Conservation (phyloP, 73 alveolate species). For the Stentor roeselii region DNA sequence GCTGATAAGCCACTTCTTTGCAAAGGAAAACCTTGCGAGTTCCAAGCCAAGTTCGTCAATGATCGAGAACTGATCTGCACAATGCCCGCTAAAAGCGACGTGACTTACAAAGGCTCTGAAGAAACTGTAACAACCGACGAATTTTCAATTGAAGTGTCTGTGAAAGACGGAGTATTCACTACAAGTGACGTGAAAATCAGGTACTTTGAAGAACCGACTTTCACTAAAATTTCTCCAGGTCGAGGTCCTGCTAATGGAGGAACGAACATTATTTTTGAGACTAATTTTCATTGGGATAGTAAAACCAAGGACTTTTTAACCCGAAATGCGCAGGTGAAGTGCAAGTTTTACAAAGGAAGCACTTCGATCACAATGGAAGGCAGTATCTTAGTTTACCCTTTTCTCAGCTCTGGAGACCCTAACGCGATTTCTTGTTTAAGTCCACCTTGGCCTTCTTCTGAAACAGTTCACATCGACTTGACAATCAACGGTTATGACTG, state of each 20-base stretch:
- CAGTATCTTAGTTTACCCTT: slow-evolving; percentile 65
- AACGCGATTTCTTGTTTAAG: slow-evolving; percentile 69
- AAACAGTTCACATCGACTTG: slow-evolving; percentile 56
- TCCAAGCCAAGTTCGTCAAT: slow-evolving; percentile 66
- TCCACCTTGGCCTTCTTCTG: slow-evolving; percentile 65
- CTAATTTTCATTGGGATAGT: slow-evolving; percentile 41
- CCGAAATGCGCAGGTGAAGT: slow-evolving; percentile 27
- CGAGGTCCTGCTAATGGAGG: slow-evolving; percentile 54
- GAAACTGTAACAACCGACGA: slow-evolving; percentile 60
- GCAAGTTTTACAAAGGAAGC: slow-evolving; percentile 47
- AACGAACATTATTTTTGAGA: slow-evolving; percentile 31
- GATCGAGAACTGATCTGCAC: slow-evolving; percentile 55
- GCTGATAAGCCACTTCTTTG: slow-evolving; percentile 51
- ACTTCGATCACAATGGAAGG: slow-evolving; percentile 28
- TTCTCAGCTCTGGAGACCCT: slow-evolving; percentile 54
- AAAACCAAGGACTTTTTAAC: slow-evolving; percentile 33
- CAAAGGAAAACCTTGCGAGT: slow-evolving; percentile 55
- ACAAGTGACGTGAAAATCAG: slow-evolving; percentile 63
- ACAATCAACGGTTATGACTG: slow-evolving; percentile 82
- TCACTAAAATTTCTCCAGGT: slow-evolving; percentile 23
- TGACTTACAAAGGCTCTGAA: slow-evolving; percentile 54
- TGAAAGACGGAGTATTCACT: slow-evolving; percentile 78
- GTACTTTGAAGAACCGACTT: slow-evolving; percentile 81
- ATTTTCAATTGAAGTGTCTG: slow-evolving; percentile 83
- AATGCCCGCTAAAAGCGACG: slow-evolving; percentile 57